Conservation (phyloP, 441 rosid genomes). For the Caryocar brasiliense region DNA sequence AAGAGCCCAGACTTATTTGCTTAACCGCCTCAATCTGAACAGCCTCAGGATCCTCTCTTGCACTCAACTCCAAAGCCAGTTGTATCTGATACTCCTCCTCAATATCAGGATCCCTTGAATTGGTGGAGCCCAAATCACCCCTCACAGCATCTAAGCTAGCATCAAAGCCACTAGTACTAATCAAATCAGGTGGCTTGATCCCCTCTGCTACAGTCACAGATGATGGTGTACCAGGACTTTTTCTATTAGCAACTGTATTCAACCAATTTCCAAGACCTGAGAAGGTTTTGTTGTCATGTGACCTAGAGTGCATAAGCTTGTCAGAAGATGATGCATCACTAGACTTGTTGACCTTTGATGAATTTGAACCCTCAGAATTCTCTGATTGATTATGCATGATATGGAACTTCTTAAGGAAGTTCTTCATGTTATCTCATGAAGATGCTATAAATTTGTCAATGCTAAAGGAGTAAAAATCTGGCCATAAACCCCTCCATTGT, state of each 20-base stretch:
- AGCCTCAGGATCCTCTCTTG: conserved; percentile 94
- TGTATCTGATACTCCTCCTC: conserved; percentile 96
- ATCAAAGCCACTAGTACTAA: conserved; percentile 27
- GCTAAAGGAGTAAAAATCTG: conserved; percentile 46
- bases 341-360: conserved; percentile 47
- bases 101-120: conserved; percentile 63
- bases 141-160: conserved; percentile 34
- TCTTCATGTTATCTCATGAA: conserved; percentile 62
- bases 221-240: conserved; percentile 57
- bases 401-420: conserved; percentile 75
- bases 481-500: conserved; percentile 64
- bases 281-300: conserved; percentile 47
- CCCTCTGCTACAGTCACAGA: conserved; percentile 37
- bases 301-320: conserved; percentile 23
- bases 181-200: conserved; percentile 37
- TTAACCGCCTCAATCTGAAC: conserved; percentile 92
- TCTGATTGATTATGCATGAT: conserved; percentile 59
- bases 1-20: conserved; percentile 80
- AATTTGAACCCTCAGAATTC: conserved; percentile 49
- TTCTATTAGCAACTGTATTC: conserved; percentile 56
- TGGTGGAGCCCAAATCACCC: conserved; percentile 44
- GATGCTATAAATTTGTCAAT: conserved; percentile 18
- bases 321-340: conserved; percentile 29
- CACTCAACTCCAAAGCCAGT: conserved; percentile 85
- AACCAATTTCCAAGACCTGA: conserved; percentile 81